phyloP scores from a whole-genome alignment of 352 stramenopile genomes.

The Pythium dissotocum region DNA sequence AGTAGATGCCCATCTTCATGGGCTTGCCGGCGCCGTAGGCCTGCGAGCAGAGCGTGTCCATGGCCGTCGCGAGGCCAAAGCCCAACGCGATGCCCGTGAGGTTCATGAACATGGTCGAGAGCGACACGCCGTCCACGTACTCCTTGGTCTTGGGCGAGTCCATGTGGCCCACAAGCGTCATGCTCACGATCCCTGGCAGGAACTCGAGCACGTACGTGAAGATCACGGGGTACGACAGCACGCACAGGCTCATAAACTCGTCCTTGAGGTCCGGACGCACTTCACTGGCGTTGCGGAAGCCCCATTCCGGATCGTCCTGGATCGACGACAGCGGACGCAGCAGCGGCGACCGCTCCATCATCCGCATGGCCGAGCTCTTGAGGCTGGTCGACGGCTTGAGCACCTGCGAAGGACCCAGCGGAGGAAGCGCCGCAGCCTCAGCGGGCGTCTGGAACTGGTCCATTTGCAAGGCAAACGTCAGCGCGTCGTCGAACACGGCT shows the following conservation, averaged over 20 bases:
- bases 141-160: slow-evolving; percentile 68
- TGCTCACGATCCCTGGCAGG: slow-evolving; percentile 62
- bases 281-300: slow-evolving; percentile 21
- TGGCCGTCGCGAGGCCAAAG: slow-evolving; percentile 77
- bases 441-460: slow-evolving; percentile 1
- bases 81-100: slow-evolving; percentile 72
- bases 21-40: slow-evolving; percentile 73
- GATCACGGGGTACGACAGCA: slow-evolving; percentile 59
- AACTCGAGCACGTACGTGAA: slow-evolving; percentile 81
- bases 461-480: slow-evolving; percentile 16
- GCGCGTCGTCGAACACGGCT: background rate
- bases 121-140: slow-evolving; percentile 66
- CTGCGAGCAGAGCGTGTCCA: slow-evolving; percentile 90
- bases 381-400: slow-evolving; percentile 19
- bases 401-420: background rate
- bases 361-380: slow-evolving; percentile 26
- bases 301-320: slow-evolving; percentile 36
- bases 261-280: slow-evolving; percentile 25
- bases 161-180: slow-evolving; percentile 70
- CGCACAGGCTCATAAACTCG: slow-evolving; percentile 44
- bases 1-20: slow-evolving; percentile 81
- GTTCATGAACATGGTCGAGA: slow-evolving; percentile 83
- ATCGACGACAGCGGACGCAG: slow-evolving; percentile 34
- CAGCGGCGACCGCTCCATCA: slow-evolving; percentile 41
- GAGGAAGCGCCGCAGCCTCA: background rate